Base-by-base conservation (phyloP, 2,329 filamentous ascomycete genomes). In the Alternaria postmessia region DNA sequence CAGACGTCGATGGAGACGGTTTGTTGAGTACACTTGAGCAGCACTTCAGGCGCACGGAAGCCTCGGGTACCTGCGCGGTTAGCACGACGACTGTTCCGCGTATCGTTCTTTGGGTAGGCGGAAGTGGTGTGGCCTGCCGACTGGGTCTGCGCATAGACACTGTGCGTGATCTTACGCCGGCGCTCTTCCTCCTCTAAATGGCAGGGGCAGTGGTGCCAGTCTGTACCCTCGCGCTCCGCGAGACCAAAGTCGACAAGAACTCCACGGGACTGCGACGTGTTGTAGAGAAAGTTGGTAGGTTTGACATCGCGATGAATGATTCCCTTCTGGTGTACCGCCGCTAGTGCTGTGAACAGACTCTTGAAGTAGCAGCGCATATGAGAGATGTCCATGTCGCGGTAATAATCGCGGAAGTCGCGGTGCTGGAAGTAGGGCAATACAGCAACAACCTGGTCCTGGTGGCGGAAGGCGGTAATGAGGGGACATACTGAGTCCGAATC, bases 201-300 rank as follows among this genome's bases (percentile, higher is more conserved):
- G 79, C 94, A 98, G n/a, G 92, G 82, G 75, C 94, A 98, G 2
- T 89, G 89, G 72, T 92, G 91, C 75, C 84, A 87, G 53, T 96
- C 93, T 24, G 88, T 88, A 22, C 91, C 84, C 72, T 86, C 81
- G 38, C 84, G 77, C 78, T 99, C 95, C 36, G 95, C 95, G 16
- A 99, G 86, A n/a, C 95, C 95, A 81, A 99, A 99, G 75, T 99
- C 95, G n/a, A 99, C 95, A 0, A 99, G 86, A 2, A 99, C 94
- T 41, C 95, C 95, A 56, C 92, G 89, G 70, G 89, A 88, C 43
- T 89, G 88, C 11, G 88, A 82, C 0, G 92, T 92, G 66, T 96
- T 93, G 80, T 98, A 98, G 39, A 98, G 86, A 71, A 98, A 98
- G 75, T 98, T 98, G 22, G 96, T 99, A 6, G 95, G 95, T 75